phyloP scores from a whole-genome alignment of 257 asterid species.

The Scutellaria baicalensis region DNA sequence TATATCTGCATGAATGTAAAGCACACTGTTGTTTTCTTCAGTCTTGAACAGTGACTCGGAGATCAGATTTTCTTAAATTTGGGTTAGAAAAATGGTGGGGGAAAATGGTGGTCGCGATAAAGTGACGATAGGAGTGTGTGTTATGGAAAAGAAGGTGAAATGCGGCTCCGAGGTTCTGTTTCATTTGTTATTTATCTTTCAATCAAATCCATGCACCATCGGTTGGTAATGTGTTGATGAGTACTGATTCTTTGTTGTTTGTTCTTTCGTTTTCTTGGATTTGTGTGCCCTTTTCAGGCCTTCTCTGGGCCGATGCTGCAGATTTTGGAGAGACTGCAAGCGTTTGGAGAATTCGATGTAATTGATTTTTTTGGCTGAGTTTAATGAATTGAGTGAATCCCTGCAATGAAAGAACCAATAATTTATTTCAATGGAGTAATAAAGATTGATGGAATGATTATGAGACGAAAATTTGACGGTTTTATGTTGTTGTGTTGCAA shows the following conservation, averaged over 20 bases:
- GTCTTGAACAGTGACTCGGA: conserved; percentile 23
- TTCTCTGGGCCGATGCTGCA: conserved; percentile 82
- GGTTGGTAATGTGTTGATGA: background rate
- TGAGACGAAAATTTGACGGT: background rate
- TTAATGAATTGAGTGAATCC: background rate
- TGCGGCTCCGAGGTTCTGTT: conserved; percentile 95
- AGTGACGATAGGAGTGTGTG: conserved; percentile 81
- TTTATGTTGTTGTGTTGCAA: background rate
- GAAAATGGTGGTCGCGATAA: conserved; percentile 34
- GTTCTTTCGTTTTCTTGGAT: background rate
- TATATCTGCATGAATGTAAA: conserved; percentile 8
- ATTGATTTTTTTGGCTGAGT: background rate
- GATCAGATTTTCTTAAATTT: background rate
- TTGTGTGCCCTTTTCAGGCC: conserved; percentile 30
- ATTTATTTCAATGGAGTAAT: background rate
- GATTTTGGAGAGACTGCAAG: conserved; percentile 81
- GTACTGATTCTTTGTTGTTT: background rate
- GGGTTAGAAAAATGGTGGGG: conserved; percentile 27
- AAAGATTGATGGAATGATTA: background rate
- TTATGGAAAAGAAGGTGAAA: conserved; percentile 99
- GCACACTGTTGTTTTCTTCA: background rate
- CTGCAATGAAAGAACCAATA: background rate
- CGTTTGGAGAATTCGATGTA: conserved; percentile 94
- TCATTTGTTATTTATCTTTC: conserved; percentile 9
- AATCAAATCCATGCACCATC: conserved; percentile 26